Evolutionary conservation across 179 eudicot genomes (phyloP).

Genomic region (Beta corolliflora): DNA sequence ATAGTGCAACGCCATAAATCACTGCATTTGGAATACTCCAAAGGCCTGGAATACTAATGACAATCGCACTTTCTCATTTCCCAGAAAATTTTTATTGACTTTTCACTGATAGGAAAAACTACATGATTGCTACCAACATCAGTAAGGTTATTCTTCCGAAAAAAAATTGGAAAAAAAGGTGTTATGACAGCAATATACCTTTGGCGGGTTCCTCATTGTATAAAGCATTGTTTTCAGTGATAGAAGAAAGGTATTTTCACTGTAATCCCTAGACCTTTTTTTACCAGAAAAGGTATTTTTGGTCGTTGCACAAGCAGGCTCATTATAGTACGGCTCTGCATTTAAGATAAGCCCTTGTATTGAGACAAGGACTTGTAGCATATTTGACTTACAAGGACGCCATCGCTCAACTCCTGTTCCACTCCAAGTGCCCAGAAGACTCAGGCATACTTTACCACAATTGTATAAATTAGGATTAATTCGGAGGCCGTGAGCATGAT

Average conservation of each 20-base stretch:
- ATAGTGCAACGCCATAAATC: background rate
- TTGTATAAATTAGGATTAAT: conserved; percentile 75
- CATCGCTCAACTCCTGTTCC: conserved; percentile 65
- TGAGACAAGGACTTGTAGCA: conserved; percentile 85
- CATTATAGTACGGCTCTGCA: conserved; percentile 76
- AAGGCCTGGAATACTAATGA: background rate
- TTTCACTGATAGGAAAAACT: background rate
- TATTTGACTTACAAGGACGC: conserved; percentile 66
- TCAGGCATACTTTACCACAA: conserved; percentile 81
- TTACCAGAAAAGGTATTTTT: conserved; percentile 39
- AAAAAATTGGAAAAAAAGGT: background rate
- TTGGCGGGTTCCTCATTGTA: conserved; percentile 65
- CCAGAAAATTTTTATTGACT: background rate
- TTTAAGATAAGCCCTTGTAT: conserved; percentile 81
- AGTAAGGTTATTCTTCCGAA: background rate
- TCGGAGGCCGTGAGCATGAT: conserved; percentile 81
- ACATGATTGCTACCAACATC: background rate
- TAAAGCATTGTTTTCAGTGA: conserved; percentile 76
- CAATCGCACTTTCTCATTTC: background rate
- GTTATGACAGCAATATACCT: conserved; percentile 41
- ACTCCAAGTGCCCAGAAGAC: conserved; percentile 86
- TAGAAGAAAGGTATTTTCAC: conserved; percentile 51
- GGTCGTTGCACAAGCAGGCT: conserved; percentile 58
- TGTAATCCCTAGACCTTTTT: conserved; percentile 44
- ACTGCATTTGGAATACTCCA: background rate